Evolutionary conservation across 352 stramenopile genomes (phyloP), one percentile per base, ranked within the genome.

Genomic region (Phytopythium aichiense): DNA sequence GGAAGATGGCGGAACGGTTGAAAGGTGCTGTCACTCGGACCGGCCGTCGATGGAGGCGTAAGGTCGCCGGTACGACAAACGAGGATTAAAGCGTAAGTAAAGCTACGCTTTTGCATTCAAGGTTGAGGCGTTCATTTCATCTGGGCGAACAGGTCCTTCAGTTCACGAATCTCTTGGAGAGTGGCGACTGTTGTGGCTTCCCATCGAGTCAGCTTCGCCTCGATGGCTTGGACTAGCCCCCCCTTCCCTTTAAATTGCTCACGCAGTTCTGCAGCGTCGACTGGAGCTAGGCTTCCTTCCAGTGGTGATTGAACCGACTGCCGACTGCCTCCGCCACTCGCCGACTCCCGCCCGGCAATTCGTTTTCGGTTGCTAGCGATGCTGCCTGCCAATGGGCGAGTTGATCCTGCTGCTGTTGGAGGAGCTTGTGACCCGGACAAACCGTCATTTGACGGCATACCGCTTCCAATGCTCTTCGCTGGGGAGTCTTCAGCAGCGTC

Each of bases 91-190:
- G 9, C 35, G 35, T 7, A 31, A 31, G 4, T 7, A 31, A 31
- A 31, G 4, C 4, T 40, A 16, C 35, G 1, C 12, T 11, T 15
- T 15, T 40, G 35, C 12, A 40, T 40, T 40, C 50, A 52, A 61
- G 52, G 6, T 23, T 7, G 15, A 52, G 35, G 12, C 9, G 35
- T 40, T 43, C 45, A 68, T 37, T 64, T 74, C 51, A 89, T 55
- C 55, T 88, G 70, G 20, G 69, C 28, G 52, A 92, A 88, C 23
- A 88, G 57, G 9, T 81, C 55, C 65, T 93, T 89, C 38, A 93
- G 74, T 55, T 88, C 77, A 25, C 74, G 66, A 49, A 93, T 92
- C 58, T 92, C 80, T 56, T 92, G 77, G 18, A 92, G 63, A 22
- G 73, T 90, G 7, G 73, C 68, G 8, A 89, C 58, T n/a, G 82